Conservation (phyloP, 2,329 filamentous ascomycete genomes). For the Calonectria pseudoturangicola region DNA sequence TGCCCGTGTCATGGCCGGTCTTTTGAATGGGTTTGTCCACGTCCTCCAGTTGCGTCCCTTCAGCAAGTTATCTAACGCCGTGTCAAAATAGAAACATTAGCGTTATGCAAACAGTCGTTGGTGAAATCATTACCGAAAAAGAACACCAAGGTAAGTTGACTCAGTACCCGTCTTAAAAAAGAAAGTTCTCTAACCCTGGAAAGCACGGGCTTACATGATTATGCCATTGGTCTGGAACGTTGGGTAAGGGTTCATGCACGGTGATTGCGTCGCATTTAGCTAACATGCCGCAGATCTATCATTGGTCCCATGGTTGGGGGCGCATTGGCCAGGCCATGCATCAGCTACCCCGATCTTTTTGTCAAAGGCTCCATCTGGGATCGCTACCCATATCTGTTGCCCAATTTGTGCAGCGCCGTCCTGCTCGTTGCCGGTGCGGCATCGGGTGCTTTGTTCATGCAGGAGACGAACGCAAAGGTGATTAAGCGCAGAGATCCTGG, state of each 20-base stretch:
- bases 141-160: conserved; percentile 86
- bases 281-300: conserved; percentile 80
- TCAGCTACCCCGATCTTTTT: conserved; percentile 86
- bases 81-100: conserved; percentile 84
- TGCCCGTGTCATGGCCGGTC: conserved; percentile 90
- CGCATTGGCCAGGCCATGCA: conserved; percentile 89
- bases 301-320: conserved; percentile 94
- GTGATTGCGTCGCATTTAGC: conserved; percentile 32
- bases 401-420: conserved; percentile 90
- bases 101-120: conserved; percentile 95
- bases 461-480: conserved; percentile 94
- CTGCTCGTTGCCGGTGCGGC: conserved; percentile 85
- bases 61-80: conserved; percentile 11
- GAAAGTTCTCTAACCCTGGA: conserved; percentile 27
- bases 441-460: conserved; percentile 91
- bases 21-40: conserved; percentile 87
- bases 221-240: conserved; percentile 99
- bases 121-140: conserved; percentile 93
- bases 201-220: conserved; percentile 93
- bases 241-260: conserved; percentile 73
- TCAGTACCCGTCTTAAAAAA: not conserved
- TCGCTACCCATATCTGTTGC: conserved; percentile 90
- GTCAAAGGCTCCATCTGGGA: conserved; percentile 85
- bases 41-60: not conserved
- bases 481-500: conserved; percentile 81